Conservation (phyloP, 2,329 filamentous ascomycete genomes). For the Fusarium albidum region DNA sequence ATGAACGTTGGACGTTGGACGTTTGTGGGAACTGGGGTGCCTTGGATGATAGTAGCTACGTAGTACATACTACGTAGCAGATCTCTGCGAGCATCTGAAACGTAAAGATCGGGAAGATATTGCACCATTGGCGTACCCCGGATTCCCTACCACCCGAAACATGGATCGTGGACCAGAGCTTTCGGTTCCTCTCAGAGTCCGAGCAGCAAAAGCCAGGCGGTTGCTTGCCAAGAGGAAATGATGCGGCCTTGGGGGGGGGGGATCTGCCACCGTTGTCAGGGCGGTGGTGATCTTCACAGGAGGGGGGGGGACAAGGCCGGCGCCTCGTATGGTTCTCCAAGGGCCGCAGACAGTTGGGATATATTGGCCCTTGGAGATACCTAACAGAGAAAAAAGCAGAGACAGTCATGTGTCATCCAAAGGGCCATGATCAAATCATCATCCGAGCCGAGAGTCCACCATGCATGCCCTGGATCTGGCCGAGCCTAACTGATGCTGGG, state of each 20-base stretch:
- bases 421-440: constrained; percentile 17
- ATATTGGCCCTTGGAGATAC: neutral
- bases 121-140: constrained; percentile 3
- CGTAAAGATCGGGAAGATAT: neutral
- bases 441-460: constrained; percentile 10
- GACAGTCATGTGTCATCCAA: constrained; percentile 20
- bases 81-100: neutral
- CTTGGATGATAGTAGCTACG: no score
- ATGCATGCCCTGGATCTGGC: constrained; percentile 12
- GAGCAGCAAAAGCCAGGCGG: neutral
- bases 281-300: no score
- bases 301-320: neutral
- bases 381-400: constrained; percentile 24
- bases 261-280: no score
- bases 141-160: neutral
- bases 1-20: neutral
- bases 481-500: constrained; percentile 31
- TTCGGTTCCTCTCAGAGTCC: neutral
- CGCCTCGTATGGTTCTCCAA: neutral
- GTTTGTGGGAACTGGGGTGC: no score
- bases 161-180: neutral
- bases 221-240: no score
- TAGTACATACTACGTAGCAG: no score
- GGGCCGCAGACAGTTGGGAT: neutral
- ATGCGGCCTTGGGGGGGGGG: no score